These are phyloP conservation scores for Tolypocladium inflatum DNA, from an alignment of 2,329 filamentous ascomycete genomes.

Conservation along the genomic window DNA sequence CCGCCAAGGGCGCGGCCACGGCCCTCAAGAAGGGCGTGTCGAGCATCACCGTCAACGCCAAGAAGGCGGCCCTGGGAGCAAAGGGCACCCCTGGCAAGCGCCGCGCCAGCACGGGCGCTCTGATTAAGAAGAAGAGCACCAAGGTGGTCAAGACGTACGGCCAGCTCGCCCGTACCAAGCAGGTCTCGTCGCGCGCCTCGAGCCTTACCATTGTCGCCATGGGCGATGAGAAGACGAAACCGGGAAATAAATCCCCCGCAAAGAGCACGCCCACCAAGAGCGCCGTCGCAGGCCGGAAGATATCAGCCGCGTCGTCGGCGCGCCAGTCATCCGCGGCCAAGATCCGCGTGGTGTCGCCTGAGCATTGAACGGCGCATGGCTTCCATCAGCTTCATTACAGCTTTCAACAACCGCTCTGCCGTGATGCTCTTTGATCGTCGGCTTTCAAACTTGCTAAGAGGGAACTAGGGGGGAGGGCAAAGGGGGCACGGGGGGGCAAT, in stretches of 20 bases:
- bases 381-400: background rate
- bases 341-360: constrained; percentile 3
- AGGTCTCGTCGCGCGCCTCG: constrained; percentile 6
- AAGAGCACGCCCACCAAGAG: background rate
- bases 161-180: constrained; percentile 1
- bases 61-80: constrained; percentile 14
- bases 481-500: background rate
- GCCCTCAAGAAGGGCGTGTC: constrained; percentile 26
- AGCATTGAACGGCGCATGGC: background rate
- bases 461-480: background rate
- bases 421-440: background rate
- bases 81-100: constrained; percentile 18
- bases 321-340: constrained; percentile 5
- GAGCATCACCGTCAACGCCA: constrained; percentile 17
- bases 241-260: background rate
- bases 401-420: background rate
- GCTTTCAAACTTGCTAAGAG: background rate
- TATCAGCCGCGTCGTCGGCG: background rate
- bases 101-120: constrained; percentile 13
- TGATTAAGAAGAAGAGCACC: constrained; percentile 18
- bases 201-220: constrained; percentile 10
- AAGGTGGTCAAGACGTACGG: constrained; percentile 9
- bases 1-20: constrained; percentile 25
- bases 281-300: background rate
- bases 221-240: constrained; percentile 1